Evolutionary conservation across 306 rosid genomes (phyloP), one percentile per base, ranked within the genome.

Genomic region (Gastrolobium bilobum): DNA sequence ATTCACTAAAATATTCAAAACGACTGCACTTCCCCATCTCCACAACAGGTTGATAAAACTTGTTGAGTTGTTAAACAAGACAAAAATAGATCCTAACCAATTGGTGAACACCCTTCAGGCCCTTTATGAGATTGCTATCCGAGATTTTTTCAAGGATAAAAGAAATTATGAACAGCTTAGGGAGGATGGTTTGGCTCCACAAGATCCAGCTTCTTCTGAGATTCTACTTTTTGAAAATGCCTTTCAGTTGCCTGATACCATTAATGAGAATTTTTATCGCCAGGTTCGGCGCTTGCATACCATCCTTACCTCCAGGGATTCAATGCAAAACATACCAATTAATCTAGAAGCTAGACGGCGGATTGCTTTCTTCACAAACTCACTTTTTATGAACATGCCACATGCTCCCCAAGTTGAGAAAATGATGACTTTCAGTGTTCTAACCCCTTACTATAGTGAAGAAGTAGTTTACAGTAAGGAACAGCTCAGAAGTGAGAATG

Each of bases 391-490:
- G 99, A 92, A 86, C 76, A 89, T 94, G 84, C 99, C 97, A 57
- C 97, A 86, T 79, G 97, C 99, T 13, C 99, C 99, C 50, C 97
- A 87, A 67, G 97, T 92, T 71, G 97, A 92, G 90, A 92, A 94
- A 84, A 94, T 94, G 97, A 89, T 92, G 92, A 86, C 97, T 52
- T 94, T 94, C 68, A 92, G 99, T 87, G 97, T 94, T 81, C 80
- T 92, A 66, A 94, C 97, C 76, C 99, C 99, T 30, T 94, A 94
- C 81, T 94, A 92, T 44, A 92, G 86, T 79, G 99, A 92, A 82
- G 97, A 94, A 59, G 97, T 92, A 56, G 38, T 92, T 71, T 91
- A 64, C 84, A 87, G 85, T 84, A 92, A 82, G 82, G 97, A 92
- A 77, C 97, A 94, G 29, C 92, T 92, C n/a, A 88, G 90, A 76